Evolutionary conservation across 2,329 filamentous ascomycete genomes (phyloP).

Genomic region (Neocucurbitaria cava): DNA sequence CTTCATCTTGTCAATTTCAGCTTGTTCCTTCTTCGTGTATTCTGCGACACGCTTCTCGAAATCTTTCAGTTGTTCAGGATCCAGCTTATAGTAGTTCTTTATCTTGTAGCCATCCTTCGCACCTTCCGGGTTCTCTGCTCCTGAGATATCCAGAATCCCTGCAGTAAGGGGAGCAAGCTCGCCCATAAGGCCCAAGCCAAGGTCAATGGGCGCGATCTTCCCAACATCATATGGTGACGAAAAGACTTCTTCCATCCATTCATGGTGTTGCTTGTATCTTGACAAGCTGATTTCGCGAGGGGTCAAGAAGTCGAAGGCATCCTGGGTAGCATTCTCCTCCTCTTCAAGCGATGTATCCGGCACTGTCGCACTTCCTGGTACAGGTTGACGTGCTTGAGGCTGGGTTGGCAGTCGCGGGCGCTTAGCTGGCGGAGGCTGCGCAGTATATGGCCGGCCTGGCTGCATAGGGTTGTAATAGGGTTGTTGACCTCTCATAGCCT

Average conservation of each 20-base stretch:
- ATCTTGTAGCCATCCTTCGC: slow-evolving; percentile 36
- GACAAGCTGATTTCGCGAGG: slow-evolving; percentile 87
- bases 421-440: slow-evolving; percentile 56
- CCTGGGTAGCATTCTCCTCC: slow-evolving; percentile 85
- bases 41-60: slow-evolving; percentile 80
- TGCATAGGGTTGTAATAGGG: slow-evolving; percentile 48
- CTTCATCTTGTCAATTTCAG: slow-evolving; percentile 86
- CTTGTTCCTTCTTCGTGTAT: slow-evolving; percentile 74
- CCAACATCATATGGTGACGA: slow-evolving; percentile 86
- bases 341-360: slow-evolving; percentile 71
- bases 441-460: slow-evolving; percentile 39
- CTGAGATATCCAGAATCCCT: slow-evolving; percentile 75
- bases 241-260: slow-evolving; percentile 98
- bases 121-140: slow-evolving; percentile 35
- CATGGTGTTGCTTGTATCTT: slow-evolving; percentile 92
- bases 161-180: slow-evolving; percentile 82
- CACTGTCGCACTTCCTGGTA: slow-evolving; percentile 27
- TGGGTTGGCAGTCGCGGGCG: slow-evolving; percentile 50
- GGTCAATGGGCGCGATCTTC: slow-evolving; percentile 85
- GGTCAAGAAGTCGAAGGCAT: slow-evolving; percentile 88
- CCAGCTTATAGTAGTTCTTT: slow-evolving; percentile 71
- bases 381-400: slow-evolving; percentile 53
- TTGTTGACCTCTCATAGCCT: slow-evolving; percentile 33
- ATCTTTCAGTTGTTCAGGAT: slow-evolving; percentile 78
- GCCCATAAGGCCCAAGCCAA: slow-evolving; percentile 80